Evolutionary conservation across 495 filamentous ascomycete genomes (phyloP), one percentile per base, ranked within the genome.

Genomic region (Hamigera avellanea): DNA sequence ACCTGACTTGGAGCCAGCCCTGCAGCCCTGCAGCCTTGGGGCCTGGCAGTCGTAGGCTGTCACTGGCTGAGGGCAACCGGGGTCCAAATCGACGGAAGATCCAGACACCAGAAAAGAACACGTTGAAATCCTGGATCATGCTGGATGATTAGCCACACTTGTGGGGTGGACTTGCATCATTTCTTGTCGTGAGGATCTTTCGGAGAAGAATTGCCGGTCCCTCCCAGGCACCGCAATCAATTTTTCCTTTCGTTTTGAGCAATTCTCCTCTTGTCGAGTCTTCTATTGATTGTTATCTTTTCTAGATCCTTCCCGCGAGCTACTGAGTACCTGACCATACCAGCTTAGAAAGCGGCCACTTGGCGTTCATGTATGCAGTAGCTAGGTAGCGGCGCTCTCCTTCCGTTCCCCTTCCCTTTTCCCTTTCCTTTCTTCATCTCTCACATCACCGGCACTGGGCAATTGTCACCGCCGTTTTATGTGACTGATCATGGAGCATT

Each of bases 401-500:
- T 43, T 50, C 36, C 23, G 36, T 33, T 35, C 26, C 37, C 33
- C 43, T 52, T 44, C 40, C 31, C 33, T 41, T 35, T 37, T 40
- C 32, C 25, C 14, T 44, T 32, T 35, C 38, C 35, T 40, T 46
- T 40, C 44, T 44, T 41, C 37, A 41, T 33, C 33, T 41, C 19
- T 35, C 29, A 19, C 30, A 10, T 26, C 26, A 32, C 28, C 19
- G 27, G 15, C 28, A 31, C 34, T 42, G 27, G 33, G 7, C 27
- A 26, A 7, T 33, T 31, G 14, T 34, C 29, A 25, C 25, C 16
- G n/a, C 27, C 31, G 9, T 33, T 6, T 42, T 29, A 40, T 41
- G 43, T 45, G 38, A 34, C 36, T 42, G 39, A 46, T 36, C 41
- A 94, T 94, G 88, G 85, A 95, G 52, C 72, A 74, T 57, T 78